Percentiles rank a stretch among this genome's conserved stretches.
Conservation (phyloP, 2,329 filamentous ascomycete species). For the Paecilomyces formosus region DNA sequence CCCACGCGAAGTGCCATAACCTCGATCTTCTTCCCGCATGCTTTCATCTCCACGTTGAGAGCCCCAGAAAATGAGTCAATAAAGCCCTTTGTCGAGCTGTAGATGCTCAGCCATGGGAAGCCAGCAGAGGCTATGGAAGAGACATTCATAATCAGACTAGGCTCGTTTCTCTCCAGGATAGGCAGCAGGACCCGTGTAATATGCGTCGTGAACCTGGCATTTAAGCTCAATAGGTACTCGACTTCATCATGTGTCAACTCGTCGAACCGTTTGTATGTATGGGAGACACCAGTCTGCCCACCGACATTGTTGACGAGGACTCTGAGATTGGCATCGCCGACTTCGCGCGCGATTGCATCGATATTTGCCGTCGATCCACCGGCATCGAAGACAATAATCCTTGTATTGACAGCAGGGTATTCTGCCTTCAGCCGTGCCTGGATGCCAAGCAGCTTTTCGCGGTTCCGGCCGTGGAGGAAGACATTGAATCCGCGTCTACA, state of each 20-base stretch:
- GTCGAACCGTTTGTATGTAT: constrained; percentile 28
- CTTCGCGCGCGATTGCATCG: constrained; percentile 17
- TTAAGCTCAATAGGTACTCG: constrained; percentile 39
- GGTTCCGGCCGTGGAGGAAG: constrained; percentile 50
- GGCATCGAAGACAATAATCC: constrained; percentile 40
- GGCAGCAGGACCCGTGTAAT: constrained; percentile 43
- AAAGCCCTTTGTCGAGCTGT: constrained; percentile 42
- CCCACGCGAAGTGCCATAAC: constrained; percentile 32
- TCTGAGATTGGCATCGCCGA: constrained; percentile 39
- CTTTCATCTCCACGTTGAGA: constrained; percentile 37
- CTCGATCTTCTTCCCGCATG: constrained; percentile 29
- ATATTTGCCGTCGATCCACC: constrained; percentile 15
- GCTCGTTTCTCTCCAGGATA: constrained; percentile 30
- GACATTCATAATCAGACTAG: constrained; percentile 46
- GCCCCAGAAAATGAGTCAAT: constrained; percentile 32
- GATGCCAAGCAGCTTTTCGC: constrained; percentile 40
- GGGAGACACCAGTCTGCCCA: constrained; percentile 21
- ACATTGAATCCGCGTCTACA: constrained; percentile 48
- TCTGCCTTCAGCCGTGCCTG: constrained; percentile 29
- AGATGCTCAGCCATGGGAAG: constrained; percentile 41
- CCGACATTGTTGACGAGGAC: constrained; percentile 54
- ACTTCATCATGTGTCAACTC: constrained; percentile 30
- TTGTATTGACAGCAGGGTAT: constrained; percentile 35
- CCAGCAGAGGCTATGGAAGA: constrained; percentile 41
- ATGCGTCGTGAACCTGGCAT: constrained; percentile 44